Conservation (phyloP, 768 basidiomycete genomes). For the Lactarius vividus region DNA sequence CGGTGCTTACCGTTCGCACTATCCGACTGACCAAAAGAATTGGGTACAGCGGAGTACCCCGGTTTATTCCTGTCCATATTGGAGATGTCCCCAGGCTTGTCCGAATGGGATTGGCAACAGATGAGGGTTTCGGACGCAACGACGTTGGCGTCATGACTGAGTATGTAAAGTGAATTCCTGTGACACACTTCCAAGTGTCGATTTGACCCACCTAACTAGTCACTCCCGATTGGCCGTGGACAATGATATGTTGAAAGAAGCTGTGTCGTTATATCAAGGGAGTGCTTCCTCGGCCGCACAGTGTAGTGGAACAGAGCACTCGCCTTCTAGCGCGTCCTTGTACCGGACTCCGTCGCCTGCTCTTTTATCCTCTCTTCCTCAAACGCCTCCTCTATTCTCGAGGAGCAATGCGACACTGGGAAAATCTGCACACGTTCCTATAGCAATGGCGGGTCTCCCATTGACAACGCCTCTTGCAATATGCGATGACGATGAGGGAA, state of each 20-base stretch:
- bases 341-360: slow-evolving; percentile 14
- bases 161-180: slow-evolving; percentile 1
- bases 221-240: slow-evolving; percentile 7
- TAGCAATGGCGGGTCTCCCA: slow-evolving; percentile 12
- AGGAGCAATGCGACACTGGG: background rate
- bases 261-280: background rate
- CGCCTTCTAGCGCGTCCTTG: background rate
- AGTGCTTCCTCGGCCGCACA: slow-evolving; percentile 5
- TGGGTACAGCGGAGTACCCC: background rate
- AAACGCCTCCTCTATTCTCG: slow-evolving; percentile 19
- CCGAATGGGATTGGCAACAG: background rate
- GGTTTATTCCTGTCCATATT: background rate
- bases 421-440: background rate
- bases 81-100: background rate
- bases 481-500: background rate
- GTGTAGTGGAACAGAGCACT: background rate
- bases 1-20: slow-evolving; percentile 12
- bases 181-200: background rate
- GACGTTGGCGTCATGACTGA: background rate
- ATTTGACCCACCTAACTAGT: slow-evolving; percentile 6
- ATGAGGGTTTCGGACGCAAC: slow-evolving; percentile 2
- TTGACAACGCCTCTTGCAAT: background rate
- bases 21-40: slow-evolving; percentile 16
- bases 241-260: background rate
- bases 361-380: background rate